phyloP scores from a whole-genome alignment of 306 rosid genomes.

The Prosopis cineraria region DNA sequence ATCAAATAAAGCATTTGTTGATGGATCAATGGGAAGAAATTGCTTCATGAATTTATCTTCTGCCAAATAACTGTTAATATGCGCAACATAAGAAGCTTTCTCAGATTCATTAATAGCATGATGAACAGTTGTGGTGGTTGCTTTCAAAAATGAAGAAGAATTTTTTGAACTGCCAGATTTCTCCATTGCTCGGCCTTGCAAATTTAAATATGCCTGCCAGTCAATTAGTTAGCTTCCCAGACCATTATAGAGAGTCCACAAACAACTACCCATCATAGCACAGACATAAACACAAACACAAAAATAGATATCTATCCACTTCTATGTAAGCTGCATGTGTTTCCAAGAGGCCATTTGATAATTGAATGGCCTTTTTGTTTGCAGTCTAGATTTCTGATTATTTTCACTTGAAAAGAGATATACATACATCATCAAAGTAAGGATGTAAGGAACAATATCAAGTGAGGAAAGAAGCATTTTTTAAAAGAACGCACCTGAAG shows the following conservation, averaged over 20 bases:
- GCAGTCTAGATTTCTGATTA: not conserved
- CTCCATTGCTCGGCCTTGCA: constrained; percentile 58
- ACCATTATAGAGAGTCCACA: constrained; percentile 27
- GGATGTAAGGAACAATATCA: not conserved
- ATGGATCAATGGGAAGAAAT: constrained; percentile 63
- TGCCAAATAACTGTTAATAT: constrained; percentile 59
- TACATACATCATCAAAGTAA: not conserved
- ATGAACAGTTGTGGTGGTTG: constrained; percentile 85
- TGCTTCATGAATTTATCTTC: constrained; percentile 64
- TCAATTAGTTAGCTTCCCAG: constrained; percentile 26
- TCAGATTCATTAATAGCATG: constrained; percentile 92
- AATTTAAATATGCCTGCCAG: constrained; percentile 73
- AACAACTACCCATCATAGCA: constrained; percentile 4
- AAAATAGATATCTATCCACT: constrained; percentile 5
- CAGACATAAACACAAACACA: not conserved
- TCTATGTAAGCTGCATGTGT: constrained; percentile 1
- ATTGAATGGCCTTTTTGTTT: not conserved
- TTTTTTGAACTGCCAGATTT: constrained; percentile 73
- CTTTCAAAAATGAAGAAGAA: constrained; percentile 80
- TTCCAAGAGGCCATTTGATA: constrained; percentile 1
- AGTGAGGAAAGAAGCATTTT: constrained; percentile 12
- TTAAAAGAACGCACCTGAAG: constrained; percentile 64
- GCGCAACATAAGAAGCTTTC: constrained; percentile 84
- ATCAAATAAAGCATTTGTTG: constrained; percentile 65
- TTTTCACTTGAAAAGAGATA: not conserved